A percentile compares a stretch with the other conserved stretches of the same genome.
These are phyloP conservation scores for Penicillium sp. DNA, from an alignment of 2,329 filamentous ascomycete genomes.

Conservation along the genomic window DNA sequence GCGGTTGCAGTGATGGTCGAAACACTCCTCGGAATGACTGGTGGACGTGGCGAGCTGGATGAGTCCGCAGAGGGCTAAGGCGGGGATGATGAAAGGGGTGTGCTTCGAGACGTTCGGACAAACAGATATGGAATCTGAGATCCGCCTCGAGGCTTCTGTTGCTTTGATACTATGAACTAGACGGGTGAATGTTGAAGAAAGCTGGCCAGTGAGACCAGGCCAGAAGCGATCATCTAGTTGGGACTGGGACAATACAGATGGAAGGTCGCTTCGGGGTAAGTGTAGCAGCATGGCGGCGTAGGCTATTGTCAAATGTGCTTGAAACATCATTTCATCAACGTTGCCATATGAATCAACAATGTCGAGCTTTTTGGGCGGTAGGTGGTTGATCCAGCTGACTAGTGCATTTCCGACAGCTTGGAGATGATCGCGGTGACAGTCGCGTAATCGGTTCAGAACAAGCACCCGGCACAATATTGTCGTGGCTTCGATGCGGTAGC, in stretches of 20 bases:
- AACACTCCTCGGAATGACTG: slow-evolving; percentile 37
- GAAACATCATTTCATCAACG: slow-evolving; percentile 63
- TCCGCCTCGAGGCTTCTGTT: slow-evolving; percentile 33
- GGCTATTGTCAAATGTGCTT: slow-evolving; percentile 39
- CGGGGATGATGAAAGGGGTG: slow-evolving; percentile 32
- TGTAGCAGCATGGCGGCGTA: slow-evolving; percentile 67
- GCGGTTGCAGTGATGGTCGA: slow-evolving; percentile 40
- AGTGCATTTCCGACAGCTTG: slow-evolving; percentile 57
- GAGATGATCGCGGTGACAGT: slow-evolving; percentile 51
- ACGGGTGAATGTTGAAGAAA: slow-evolving; percentile 34
- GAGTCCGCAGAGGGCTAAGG: slow-evolving; percentile 33
- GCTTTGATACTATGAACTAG: slow-evolving; percentile 37
- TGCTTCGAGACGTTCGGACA: slow-evolving; percentile 33
- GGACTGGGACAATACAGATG: slow-evolving; percentile 26
- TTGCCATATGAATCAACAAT: slow-evolving; percentile 66
- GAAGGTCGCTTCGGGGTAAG: slow-evolving; percentile 70
- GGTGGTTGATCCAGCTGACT: slow-evolving; percentile 72
- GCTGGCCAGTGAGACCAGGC: slow-evolving; percentile 25
- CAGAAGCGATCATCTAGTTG: slow-evolving; percentile 27
- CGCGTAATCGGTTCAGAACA: slow-evolving; percentile 37
- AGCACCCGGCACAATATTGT: slow-evolving; percentile 75
- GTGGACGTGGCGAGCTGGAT: slow-evolving; percentile 35
- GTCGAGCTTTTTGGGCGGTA: slow-evolving; percentile 68
- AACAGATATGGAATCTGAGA: slow-evolving; percentile 35
- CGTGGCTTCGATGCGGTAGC: slow-evolving; percentile 76